These are phyloP conservation scores for Hsuehochloa calcarea DNA, from an alignment of 176 grass and related monocot genomes.

Conservation along the genomic window DNA sequence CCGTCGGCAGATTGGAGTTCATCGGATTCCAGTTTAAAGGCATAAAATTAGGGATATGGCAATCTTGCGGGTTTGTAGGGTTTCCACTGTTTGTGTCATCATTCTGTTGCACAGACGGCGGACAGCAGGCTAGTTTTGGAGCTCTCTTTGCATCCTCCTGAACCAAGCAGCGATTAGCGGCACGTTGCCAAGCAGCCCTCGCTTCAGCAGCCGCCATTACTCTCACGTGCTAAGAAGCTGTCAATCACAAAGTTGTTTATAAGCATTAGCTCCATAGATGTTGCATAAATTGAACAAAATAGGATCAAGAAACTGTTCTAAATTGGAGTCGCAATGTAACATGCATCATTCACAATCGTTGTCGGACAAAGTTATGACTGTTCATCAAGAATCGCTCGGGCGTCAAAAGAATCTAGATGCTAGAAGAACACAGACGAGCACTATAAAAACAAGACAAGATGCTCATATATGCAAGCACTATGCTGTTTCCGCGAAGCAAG, in stretches of 20 bases:
- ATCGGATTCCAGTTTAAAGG: slow-evolving; percentile 65
- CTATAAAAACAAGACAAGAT: background rate
- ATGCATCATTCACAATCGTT: background rate
- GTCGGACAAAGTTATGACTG: background rate
- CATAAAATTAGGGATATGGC: slow-evolving; percentile 46
- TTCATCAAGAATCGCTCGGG: background rate
- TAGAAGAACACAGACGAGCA: background rate
- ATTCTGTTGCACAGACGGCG: slow-evolving; percentile 32
- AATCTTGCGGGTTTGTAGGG: slow-evolving; percentile 34
- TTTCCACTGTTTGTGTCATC: slow-evolving; percentile 37
- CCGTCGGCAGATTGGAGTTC: slow-evolving; percentile 50
- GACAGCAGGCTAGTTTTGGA: slow-evolving; percentile 67
- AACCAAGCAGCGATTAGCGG: slow-evolving; percentile 77
- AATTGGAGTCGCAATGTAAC: background rate
- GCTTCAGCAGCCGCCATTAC: slow-evolving; percentile 93
- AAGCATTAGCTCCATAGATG: background rate
- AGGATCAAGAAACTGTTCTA: background rate
- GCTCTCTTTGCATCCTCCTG: slow-evolving; percentile 95
- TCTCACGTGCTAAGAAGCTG: slow-evolving; percentile 38
- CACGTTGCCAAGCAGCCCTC: slow-evolving; percentile 89
- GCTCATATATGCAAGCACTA: background rate
- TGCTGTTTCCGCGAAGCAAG: background rate
- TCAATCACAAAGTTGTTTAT: background rate
- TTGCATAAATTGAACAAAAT: background rate
- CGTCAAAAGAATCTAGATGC: background rate